A percentile compares a stretch with the other conserved stretches of the same genome.
phyloP scores from a whole-genome alignment of 1,139 yeast species.

The Kazachstania sp. region DNA sequence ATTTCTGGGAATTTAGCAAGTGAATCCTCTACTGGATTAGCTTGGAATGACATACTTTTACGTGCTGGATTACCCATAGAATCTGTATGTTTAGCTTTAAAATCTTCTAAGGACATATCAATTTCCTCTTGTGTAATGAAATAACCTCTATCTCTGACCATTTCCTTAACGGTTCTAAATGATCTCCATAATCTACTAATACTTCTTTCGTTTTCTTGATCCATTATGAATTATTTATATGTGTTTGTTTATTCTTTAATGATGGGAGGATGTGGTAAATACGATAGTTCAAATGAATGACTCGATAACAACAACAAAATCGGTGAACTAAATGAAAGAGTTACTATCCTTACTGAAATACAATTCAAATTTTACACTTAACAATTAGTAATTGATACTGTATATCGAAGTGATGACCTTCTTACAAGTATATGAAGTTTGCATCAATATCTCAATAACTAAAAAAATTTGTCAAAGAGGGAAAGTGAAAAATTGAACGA shows the following conservation, averaged over 20 bases:
- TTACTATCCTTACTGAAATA: too few relatives aligned
- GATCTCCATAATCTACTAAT: constrained; percentile 93
- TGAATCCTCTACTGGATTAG: constrained; percentile 80
- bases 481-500: too few relatives aligned
- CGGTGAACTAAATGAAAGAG: too few relatives aligned
- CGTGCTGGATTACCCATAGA: constrained; percentile 84
- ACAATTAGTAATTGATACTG: too few relatives aligned
- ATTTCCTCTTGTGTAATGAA: constrained; percentile 84
- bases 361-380: too few relatives aligned
- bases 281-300: too few relatives aligned
- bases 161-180: constrained; percentile 86
- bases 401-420: too few relatives aligned
- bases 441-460: too few relatives aligned
- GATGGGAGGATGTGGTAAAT: too few relatives aligned
- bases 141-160: constrained; percentile 94
- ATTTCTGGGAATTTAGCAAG: constrained; percentile 75
- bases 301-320: too few relatives aligned
- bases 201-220: constrained; percentile 73
- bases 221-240: constrained; percentile 42
- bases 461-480: too few relatives aligned
- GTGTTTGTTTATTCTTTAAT: not conserved
- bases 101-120: constrained; percentile 79
- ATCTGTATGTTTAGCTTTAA: constrained; percentile 79
- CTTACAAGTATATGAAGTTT: too few relatives aligned
- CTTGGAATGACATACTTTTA: constrained; percentile 90